Evolutionary conservation across 2,329 filamentous ascomycete species (phyloP).

Genomic region (Aspergillus terreus): DNA sequence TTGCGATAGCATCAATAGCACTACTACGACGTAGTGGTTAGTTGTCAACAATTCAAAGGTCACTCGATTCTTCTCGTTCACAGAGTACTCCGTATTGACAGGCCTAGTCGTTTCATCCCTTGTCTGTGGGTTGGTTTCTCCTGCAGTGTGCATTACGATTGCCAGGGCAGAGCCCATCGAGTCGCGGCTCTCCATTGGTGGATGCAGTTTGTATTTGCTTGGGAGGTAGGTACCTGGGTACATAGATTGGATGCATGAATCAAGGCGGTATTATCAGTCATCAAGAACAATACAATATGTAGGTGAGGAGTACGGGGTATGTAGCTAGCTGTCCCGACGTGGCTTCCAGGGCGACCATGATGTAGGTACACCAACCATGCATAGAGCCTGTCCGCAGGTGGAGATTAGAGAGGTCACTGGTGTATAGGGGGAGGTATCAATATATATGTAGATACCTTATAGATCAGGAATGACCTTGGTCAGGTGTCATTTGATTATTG

Average conservation of each 20-base stretch:
- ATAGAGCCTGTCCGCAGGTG: neutral
- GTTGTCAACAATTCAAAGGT: too few species aligned
- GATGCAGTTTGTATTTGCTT: neutral
- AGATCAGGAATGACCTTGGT: too few species aligned
- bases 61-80: too few species aligned
- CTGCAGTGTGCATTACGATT: constrained; percentile 1
- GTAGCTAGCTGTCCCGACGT: neutral
- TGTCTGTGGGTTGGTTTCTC: neutral
- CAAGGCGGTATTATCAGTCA: neutral
- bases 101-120: neutral
- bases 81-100: too few species aligned
- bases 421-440: neutral
- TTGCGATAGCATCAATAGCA: neutral
- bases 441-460: too few species aligned
- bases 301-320: neutral
- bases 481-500: too few species aligned
- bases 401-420: neutral
- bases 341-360: constrained; percentile 1
- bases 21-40: too few species aligned
- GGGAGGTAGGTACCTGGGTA: constrained; percentile 1
- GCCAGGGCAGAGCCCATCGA: constrained; percentile 1
- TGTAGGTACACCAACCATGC: constrained; percentile 13
- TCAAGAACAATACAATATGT: neutral
- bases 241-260: neutral
- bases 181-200: constrained; percentile 1